Base-by-base conservation (phyloP, 805 yeast genomes). In the Yarrowia bubula region DNA sequence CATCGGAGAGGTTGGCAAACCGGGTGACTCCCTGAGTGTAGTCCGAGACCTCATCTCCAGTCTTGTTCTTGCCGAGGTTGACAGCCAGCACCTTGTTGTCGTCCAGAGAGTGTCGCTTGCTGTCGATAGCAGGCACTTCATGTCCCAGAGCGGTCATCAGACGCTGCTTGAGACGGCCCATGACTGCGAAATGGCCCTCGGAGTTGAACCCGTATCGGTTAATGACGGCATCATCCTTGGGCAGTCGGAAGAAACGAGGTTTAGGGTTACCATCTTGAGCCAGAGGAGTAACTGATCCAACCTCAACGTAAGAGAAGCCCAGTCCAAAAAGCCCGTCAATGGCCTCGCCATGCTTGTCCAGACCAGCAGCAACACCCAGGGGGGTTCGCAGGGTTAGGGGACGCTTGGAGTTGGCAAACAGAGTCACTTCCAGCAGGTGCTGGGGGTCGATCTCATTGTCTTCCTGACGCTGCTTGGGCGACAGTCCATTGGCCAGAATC, bases 121-220 rank as follows among this genome's bases (percentile, higher is more conserved):
- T 66, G 3, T 66, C 68, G 10, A 68, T 68, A 14, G 44, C 22
- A 8, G 61, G 58, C 18, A 61, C 42, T 22, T 51, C 60, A 3
- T 72, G 76, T 10, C 60, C 64, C 37, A 68, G 67, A 7, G 53
- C 46, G 77, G 78, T 78, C 50, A 79, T 80, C 65, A 88, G 81
- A 70, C 98, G 85, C 44, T 83, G 70, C 69, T 86, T 82, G 71
- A 92, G 80, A n/a, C 86, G 81, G 1, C 85, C 84, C 64, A 86
- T 77, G 28, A 92, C 96, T 38, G 77, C 82, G 69, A 84, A 83
- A 74, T 92, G 97, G 48, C 98, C 98, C 55, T 84, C 82, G 4
- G 98, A 92, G 74, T 93, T 93, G 81, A 93, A 92, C 1, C 98
- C 98, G 74, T 92, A 93, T 68, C 98, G 82, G 78, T 93, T 93